Base-by-base conservation (phyloP, 1,284 basidiomycete genomes). In the Puccinia hordei region DNA sequence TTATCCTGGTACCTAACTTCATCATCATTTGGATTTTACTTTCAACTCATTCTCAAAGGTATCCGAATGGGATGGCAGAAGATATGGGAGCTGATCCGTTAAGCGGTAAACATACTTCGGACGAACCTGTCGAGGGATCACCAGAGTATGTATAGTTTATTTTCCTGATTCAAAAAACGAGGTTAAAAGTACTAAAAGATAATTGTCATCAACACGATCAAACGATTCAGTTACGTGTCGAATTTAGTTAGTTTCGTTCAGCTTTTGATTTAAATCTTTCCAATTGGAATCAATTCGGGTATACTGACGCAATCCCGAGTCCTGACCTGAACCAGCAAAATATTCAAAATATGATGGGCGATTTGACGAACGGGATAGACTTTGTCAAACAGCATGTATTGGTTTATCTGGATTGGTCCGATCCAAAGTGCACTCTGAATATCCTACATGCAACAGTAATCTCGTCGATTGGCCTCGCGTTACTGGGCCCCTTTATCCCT, bases 361-460 rank as follows among this genome's bases (percentile, higher is more conserved):
- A 57, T 27, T 49, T 79, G 27, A 57, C 76, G 38, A 19, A 41
- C 24, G 76, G 33, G 9, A 68, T 68, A 61, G 85, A 86, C 78
- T 84, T 85, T 65, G 78, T 83, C 46, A 82, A 84, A n/a, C 81
- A 83, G 0, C 84, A 84, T 4, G 77, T 84, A 6, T 83, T 85
- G 17, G 83, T 83, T 22, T 85, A 84, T 76, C 81, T 86, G 65
- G 85, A 86, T 81, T 86, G 85, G 85, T 86, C 85, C 0, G 83
- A 83, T 19, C 84, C 84, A 75, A 81, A 81, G 27, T 83, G 83
- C 44, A 84, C 84, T 30, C 81, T 85, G 44, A 82, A 83, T 44
- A 82, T 86, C 33, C 80, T 86, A 10, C 85, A 85, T 69, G 81
- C 82, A 24, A 79, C 83, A 9, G 79, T 86, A 22, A 74, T 85